phyloP scores from a whole-genome alignment of 108 stramenopile species.

The Mediolabrus comicus region DNA sequence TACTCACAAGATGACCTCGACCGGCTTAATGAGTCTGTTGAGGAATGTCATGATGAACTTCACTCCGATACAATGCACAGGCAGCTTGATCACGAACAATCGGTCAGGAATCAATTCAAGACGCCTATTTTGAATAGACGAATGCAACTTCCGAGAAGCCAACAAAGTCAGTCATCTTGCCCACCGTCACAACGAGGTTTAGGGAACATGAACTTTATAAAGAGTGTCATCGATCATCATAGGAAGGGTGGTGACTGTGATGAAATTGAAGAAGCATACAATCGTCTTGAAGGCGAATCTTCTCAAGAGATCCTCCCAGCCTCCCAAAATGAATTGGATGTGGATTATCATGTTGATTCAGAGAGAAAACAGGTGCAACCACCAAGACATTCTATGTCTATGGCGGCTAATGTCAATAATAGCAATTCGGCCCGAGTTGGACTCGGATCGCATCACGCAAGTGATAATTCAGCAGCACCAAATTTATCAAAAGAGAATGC shows the following conservation, averaged over 20 bases:
- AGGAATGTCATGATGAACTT: slow-evolving; percentile 25
- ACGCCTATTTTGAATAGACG: slow-evolving; percentile 79
- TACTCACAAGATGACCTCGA: slow-evolving; percentile 81
- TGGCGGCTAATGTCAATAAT: not conserved
- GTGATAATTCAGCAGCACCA: not conserved
- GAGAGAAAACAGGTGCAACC: not conserved
- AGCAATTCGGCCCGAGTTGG: slow-evolving; percentile 10
- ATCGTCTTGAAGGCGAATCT: slow-evolving; percentile 36
- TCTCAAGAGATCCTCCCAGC: not conserved
- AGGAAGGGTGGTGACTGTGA: slow-evolving; percentile 73
- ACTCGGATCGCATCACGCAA: not conserved
- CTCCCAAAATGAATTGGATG: slow-evolving; percentile 3
- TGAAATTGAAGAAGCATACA: slow-evolving; percentile 68
- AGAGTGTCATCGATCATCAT: slow-evolving; percentile 83
- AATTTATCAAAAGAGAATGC: not conserved
- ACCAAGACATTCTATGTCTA: not conserved
- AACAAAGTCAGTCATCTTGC: slow-evolving; percentile 39
- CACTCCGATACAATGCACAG: slow-evolving; percentile 45
- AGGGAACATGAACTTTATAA: slow-evolving; percentile 83
- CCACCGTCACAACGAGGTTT: slow-evolving; percentile 69
- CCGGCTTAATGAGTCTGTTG: slow-evolving; percentile 36
- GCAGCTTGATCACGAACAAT: slow-evolving; percentile 57
- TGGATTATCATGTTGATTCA: not conserved
- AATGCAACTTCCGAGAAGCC: slow-evolving; percentile 28
- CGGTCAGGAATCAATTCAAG: slow-evolving; percentile 52